These are phyloP conservation scores for Fusarium humuli DNA, from an alignment of 2,329 filamentous ascomycete genomes.

Conservation along the genomic window DNA sequence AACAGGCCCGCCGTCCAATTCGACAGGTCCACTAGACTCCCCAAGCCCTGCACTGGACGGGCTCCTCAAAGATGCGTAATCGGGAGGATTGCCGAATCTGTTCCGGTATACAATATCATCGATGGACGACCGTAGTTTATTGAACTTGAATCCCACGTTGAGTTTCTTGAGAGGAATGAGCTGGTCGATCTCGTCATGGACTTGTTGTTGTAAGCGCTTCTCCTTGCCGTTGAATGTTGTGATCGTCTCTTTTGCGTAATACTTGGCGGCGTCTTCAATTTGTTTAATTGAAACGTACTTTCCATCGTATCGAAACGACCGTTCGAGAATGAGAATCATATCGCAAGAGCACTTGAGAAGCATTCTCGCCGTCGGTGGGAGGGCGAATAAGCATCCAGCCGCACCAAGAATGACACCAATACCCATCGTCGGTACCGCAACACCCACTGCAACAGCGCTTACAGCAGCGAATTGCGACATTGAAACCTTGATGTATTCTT, in stretches of 20 bases:
- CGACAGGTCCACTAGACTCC: background rate
- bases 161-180: conserved; percentile 42
- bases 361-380: conserved; percentile 41
- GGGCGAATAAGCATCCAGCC: conserved; percentile 33
- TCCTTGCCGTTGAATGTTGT: conserved; percentile 39
- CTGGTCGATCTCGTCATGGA: conserved; percentile 43
- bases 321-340: conserved; percentile 44
- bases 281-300: conserved; percentile 46
- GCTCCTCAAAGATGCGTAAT: conserved; percentile 28
- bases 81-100: conserved; percentile 30
- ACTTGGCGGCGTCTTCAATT: conserved; percentile 43
- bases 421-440: conserved; percentile 35
- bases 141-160: conserved; percentile 41
- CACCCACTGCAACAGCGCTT: conserved; percentile 31
- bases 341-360: conserved; percentile 45
- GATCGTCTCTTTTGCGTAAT: conserved; percentile 38
- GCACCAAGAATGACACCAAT: conserved; percentile 38
- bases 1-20: conserved; percentile 4
- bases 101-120: conserved; percentile 42
- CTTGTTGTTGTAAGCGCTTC: conserved; percentile 40
- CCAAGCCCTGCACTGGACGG: conserved; percentile 29
- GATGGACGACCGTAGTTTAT: conserved; percentile 32
- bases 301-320: conserved; percentile 41
- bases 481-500: conserved; percentile 38
- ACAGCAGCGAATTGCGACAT: conserved; percentile 36